These are phyloP conservation scores for Paragyromitra xinjiangensis DNA, from an alignment of 495 filamentous ascomycete genomes.

Conservation along the genomic window DNA sequence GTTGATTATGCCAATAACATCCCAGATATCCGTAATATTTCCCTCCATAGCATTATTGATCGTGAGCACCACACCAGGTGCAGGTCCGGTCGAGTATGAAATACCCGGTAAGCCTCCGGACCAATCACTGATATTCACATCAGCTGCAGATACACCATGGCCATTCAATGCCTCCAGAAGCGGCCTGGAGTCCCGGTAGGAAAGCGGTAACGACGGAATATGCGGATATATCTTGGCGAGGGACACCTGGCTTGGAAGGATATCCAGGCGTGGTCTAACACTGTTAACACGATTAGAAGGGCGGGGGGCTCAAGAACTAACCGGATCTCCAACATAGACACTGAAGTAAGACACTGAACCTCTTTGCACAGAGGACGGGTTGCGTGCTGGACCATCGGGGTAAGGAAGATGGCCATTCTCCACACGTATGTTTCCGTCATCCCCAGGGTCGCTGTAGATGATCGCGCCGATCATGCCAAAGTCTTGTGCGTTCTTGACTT, in stretches of 20 bases:
- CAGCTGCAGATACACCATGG: conserved; percentile 77
- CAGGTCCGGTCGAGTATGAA: conserved; percentile 89
- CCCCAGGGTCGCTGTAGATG: conserved; percentile 87
- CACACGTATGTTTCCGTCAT: conserved; percentile 83
- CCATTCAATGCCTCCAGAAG: conserved; percentile 89
- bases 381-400: conserved; percentile 84
- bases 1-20: conserved; percentile 93
- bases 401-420: conserved; percentile 82
- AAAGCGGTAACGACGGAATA: conserved; percentile 93
- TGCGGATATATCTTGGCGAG: conserved; percentile 77
- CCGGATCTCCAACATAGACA: conserved; percentile 67
- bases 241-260: conserved; percentile 87
- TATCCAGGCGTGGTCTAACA: conserved; percentile 91
- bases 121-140: conserved; percentile 74
- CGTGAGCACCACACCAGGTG: conserved; percentile 78
- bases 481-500: conserved; percentile 91
- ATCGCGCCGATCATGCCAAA: conserved; percentile 85
- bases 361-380: conserved; percentile 88
- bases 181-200: conserved; percentile 83
- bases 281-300: conserved; percentile 44
- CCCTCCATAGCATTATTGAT: conserved; percentile 90
- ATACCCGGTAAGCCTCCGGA: conserved; percentile 84
- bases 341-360: conserved; percentile 88
- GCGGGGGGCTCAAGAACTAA: conserved; percentile 55
- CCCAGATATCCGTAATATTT: conserved; percentile 87